A percentile compares a stretch with the other conserved stretches of the same genome.
Conservation (phyloP, 1,284 basidiomycete genomes). For the Pseudozyma sp. region DNA sequence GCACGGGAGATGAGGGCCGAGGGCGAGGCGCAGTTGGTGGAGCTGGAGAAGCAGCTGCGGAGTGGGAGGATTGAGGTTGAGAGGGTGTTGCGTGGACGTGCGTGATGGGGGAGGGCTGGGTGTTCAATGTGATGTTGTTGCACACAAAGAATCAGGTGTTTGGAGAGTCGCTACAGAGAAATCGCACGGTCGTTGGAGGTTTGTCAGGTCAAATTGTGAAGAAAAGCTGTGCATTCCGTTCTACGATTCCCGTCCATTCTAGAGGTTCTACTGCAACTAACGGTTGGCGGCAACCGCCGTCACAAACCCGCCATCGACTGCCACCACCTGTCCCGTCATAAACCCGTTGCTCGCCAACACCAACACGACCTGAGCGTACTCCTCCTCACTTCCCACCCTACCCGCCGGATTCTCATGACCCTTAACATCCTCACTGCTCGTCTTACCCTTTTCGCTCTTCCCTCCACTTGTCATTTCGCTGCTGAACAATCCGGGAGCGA, state of each 20-base stretch:
- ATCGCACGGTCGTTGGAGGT: no score
- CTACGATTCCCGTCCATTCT: no score
- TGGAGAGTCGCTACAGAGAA: no score
- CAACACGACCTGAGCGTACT: conserved; percentile 54
- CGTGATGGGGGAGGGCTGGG: not conserved
- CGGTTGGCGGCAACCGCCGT: conserved; percentile 41
- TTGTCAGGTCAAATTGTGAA: no score
- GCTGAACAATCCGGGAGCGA: conserved; percentile 58
- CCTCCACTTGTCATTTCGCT: conserved; percentile 55
- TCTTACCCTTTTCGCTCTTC: conserved; percentile 28
- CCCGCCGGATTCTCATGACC: conserved; percentile 53
- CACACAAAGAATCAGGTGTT: no score
- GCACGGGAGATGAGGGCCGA: conserved; percentile 38
- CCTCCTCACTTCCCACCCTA: conserved; percentile 42
- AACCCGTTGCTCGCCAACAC: conserved; percentile 52
- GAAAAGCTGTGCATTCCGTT: no score
- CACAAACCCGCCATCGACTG: conserved; percentile 58
- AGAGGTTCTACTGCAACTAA: conserved; percentile 3
- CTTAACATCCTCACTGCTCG: conserved; percentile 21
- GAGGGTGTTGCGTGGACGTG: conserved; percentile 14
- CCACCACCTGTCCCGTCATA: conserved; percentile 53
- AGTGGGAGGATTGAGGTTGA: conserved; percentile 21
- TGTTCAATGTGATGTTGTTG: no score
- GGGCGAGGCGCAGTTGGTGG: conserved; percentile 26
- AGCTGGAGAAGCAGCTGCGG: conserved; percentile 33